Base-by-base conservation (phyloP, 192 early-diverging fungal species). In the Paraglomus brasilianum region DNA sequence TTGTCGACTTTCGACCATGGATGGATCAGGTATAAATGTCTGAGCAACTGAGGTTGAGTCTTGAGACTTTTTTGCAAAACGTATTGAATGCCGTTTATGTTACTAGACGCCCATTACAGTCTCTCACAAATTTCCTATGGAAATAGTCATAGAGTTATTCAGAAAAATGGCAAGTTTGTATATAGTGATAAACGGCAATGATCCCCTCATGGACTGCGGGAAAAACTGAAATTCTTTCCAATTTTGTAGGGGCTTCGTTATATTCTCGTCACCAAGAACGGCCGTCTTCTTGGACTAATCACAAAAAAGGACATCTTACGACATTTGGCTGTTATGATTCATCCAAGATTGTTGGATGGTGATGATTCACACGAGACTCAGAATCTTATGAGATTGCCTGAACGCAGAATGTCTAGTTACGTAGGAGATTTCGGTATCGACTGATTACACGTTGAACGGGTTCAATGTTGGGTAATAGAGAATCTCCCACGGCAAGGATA, bases 281-380 rank as follows among this genome's bases (percentile, higher is more conserved):
- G 82, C 5, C 69, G 77, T 40, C 68, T 90, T 24, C 72, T 85
- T 2, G 88, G 89, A 14, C 73, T 90, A 36, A 87, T 90, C 60
- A 90, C 89, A 2, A 90, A 90, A 53, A 90, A 90, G 75, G 87
- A 88, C 59, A 79, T 90, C 41, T 71, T 90, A 50, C 77, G 82
- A 44, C 77, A 85, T 68, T 36, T 82, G 40, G 70, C 75, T 8
- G 69, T 70, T 10, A 75, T 80, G 19, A 67, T 74, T 48, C 69
- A 74, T 56, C 74, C 78, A 14, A 59, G 46, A 17, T 14, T 24
- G 1, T 48, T 39, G 15, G 42, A 66, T 19, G 8, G 14, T 19
- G 64, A 66, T 4, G 64, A 66, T 50, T 40, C 30, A 43, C 41
- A 55, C 9, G 66, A 68, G 21, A 4, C 47, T 30, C 64, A 5